These are phyloP conservation scores for Myriosclerotinia curreyana DNA, from an alignment of 2,329 filamentous ascomycete species.

Conservation along the genomic window DNA sequence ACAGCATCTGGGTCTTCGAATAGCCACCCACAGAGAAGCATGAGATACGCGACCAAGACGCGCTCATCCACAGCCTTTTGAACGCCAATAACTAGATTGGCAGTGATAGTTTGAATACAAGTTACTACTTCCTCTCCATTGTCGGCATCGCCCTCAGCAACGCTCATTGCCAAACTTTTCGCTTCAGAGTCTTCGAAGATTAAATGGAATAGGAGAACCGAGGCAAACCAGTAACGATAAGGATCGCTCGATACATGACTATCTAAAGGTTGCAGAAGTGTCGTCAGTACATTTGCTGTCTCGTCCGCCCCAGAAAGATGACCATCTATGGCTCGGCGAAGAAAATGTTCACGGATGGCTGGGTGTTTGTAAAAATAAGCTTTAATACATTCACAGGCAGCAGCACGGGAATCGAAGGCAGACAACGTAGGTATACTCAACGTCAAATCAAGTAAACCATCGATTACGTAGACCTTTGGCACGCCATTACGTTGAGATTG, in stretches of 20 bases:
- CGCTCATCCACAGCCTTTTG: conserved; percentile 74
- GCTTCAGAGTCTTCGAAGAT: conserved; percentile 75
- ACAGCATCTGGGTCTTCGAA: conserved; percentile 90
- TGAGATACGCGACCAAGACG: conserved; percentile 79
- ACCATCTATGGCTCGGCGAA: conserved; percentile 84
- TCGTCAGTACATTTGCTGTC: conserved; percentile 83
- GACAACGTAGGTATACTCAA: conserved; percentile 64
- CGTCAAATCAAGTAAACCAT: conserved; percentile 81
- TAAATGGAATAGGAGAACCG: conserved; percentile 81
- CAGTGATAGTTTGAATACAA: conserved; percentile 82
- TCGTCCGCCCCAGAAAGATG: conserved; percentile 75
- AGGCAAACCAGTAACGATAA: conserved; percentile 86
- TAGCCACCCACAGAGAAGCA: conserved; percentile 84
- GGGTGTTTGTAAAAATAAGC: conserved; percentile 84
- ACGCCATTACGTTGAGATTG: conserved; percentile 49
- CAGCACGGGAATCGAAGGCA: conserved; percentile 75
- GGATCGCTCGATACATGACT: conserved; percentile 67
- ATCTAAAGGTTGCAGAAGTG: conserved; percentile 67
- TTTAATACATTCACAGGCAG: conserved; percentile 86
- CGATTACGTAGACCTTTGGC: conserved; percentile 80
- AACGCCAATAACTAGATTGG: conserved; percentile 78
- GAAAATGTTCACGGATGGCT: conserved; percentile 79
- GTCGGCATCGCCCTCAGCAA: conserved; percentile 85
- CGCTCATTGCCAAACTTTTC: conserved; percentile 73
- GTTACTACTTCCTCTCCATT: conserved; percentile 94